Percentiles rank a stretch among this genome's conserved stretches.
phyloP scores from a whole-genome alignment of 495 filamentous ascomycete genomes.

The Filosporella fistucella region DNA sequence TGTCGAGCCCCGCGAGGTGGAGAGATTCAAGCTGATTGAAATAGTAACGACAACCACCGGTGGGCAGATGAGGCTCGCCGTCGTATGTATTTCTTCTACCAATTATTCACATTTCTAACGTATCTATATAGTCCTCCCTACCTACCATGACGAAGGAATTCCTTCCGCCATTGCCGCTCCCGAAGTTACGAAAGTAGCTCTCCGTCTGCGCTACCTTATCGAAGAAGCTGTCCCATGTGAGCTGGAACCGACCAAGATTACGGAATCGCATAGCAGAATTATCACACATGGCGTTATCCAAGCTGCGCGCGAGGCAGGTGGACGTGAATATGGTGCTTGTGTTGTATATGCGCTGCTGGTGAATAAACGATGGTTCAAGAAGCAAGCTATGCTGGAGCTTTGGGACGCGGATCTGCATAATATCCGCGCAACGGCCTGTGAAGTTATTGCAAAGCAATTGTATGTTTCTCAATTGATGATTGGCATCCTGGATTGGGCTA shows the following conservation, averaged over 20 bases:
- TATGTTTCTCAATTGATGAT: constrained; percentile 26
- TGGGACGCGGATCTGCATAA: constrained; percentile 87
- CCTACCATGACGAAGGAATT: constrained; percentile 43
- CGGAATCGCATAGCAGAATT: constrained; percentile 72
- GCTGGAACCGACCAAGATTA: constrained; percentile 66
- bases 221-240: constrained; percentile 87
- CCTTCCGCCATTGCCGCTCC: constrained; percentile 59
- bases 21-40: background rate
- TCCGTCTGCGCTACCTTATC: constrained; percentile 87
- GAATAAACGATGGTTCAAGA: constrained; percentile 87
- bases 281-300: constrained; percentile 75
- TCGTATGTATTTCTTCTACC: constrained; percentile 8
- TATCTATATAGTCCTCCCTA: constrained; percentile 53
- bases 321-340: constrained; percentile 67
- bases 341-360: constrained; percentile 77
- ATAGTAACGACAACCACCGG: constrained; percentile 11
- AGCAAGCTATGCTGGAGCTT: constrained; percentile 73
- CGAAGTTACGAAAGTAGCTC: constrained; percentile 80
- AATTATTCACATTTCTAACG: background rate
- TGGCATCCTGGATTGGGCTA: constrained; percentile 2
- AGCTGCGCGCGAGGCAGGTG: constrained; percentile 77
- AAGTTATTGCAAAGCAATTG: constrained; percentile 92
- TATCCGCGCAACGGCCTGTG: constrained; percentile 77
- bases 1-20: background rate
- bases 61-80: constrained; percentile 24